phyloP scores from a whole-genome alignment of 2,329 filamentous ascomycete species.

The Nannizzia gypsea region DNA sequence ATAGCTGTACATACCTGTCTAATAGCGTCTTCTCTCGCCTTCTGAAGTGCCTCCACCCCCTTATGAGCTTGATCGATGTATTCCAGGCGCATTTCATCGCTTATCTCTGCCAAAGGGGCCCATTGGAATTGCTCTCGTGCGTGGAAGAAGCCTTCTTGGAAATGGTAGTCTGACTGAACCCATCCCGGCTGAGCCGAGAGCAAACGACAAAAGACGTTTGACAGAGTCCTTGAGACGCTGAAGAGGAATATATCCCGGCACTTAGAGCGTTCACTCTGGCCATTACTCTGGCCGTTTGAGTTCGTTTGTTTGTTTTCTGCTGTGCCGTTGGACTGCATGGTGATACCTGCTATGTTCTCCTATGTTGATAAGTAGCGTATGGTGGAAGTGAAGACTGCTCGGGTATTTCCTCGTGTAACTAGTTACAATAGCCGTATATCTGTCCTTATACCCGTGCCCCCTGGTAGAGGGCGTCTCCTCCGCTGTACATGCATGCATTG shows the following conservation, averaged over 20 bases:
- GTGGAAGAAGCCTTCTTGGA: neutral
- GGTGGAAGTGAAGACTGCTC: neutral
- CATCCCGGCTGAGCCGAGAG: neutral
- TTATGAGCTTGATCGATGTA: neutral
- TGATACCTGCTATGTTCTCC: neutral
- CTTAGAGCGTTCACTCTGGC: neutral
- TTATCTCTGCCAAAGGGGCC: neutral
- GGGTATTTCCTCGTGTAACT: neutral
- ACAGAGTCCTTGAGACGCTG: neutral
- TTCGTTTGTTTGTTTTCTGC: neutral
- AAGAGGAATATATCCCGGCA: neutral
- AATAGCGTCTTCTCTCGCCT: neutral
- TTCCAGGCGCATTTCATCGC: neutral
- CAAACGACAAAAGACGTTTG: neutral
- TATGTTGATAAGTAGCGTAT: neutral
- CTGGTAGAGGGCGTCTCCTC: too few species aligned
- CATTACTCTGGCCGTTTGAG: neutral
- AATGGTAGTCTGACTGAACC: constrained; percentile 1
- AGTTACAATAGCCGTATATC: too few species aligned
- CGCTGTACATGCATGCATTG: too few species aligned
- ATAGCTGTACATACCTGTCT: neutral
- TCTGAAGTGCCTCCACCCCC: neutral
- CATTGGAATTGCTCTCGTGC: neutral
- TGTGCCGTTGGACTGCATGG: neutral
- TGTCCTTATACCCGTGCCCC: too few species aligned